Evolutionary conservation across 192 early-diverging fungal genomes (phyloP), one percentile per base, ranked within the genome.

Genomic region (Linnemannia hyalina): DNA sequence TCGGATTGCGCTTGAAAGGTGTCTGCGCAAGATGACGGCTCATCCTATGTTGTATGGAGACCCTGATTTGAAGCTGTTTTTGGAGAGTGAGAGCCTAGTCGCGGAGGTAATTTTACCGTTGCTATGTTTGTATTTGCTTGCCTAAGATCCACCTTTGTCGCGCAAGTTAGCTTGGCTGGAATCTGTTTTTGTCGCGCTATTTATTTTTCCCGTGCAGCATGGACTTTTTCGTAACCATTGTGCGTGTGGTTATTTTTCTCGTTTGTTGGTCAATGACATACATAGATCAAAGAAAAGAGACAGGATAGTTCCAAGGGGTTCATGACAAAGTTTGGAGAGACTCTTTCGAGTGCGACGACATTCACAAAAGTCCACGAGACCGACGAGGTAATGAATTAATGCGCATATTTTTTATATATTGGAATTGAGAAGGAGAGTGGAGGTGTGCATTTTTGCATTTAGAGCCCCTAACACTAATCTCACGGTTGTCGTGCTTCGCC

Each of bases 31-130:
- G 75, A 95, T 97, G 52, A 93, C 91, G 23, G 87, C 90, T 18
- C 98, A 99, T 80, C 95, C 94, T 10, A 92, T 94, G 78, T 89
- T 99, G 29, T 95, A 96, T 88, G 91, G 92, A 16, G 95, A 98
- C 87, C 92, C 93, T 11, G 95, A 96, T 80, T 90, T 99, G 42
- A 92, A 93, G 73, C 81, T 96, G 36, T 99, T 99, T 88, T 89
- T 99, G 68, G 97, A 97, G 76, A 96, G 96, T 16, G 95, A 97
- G 44, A 93, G 92, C 36, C 97, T 99, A 84, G 90, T 92, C 13
- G 91, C 93, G 32, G 97, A 93, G 88, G 92, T 93, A 88, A 76
- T n/a, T 38, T 20, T 22, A 52, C 18, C 49, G 18, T 5, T 52
- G 4, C 20, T 22, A 18, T 49, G 16, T 49, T 57, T 57, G 52